A percentile compares a stretch with the other conserved stretches of the same genome.
phyloP scores from a whole-genome alignment of 179 eudicot species.

The Spinacia oleracea region DNA sequence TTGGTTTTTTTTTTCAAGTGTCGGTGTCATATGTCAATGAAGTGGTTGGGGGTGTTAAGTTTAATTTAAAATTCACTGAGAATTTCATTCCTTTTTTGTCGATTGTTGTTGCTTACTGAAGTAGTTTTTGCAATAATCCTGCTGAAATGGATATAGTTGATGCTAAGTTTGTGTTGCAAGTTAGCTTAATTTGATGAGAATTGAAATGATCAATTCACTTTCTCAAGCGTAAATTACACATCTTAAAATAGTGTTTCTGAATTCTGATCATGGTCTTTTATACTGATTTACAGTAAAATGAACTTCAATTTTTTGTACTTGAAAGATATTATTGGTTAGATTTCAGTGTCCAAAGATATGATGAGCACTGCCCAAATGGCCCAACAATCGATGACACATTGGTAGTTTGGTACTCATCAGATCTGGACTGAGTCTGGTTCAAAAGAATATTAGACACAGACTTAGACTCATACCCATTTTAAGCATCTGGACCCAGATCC shows the following conservation, averaged over 20 bases:
- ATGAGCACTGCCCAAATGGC: neutral
- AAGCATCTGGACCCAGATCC: too few relatives aligned
- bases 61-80: slow-evolving; percentile 18
- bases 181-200: neutral
- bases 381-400: neutral
- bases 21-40: slow-evolving; percentile 30
- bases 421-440: too few relatives aligned
- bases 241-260: too few relatives aligned
- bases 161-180: slow-evolving; percentile 6
- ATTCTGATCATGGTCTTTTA: neutral
- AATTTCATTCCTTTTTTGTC: neutral
- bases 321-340: neutral
- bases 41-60: slow-evolving; percentile 34
- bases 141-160: neutral
- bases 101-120: neutral
- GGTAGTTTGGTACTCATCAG: too few relatives aligned
- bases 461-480: too few relatives aligned
- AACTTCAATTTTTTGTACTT: neutral
- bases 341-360: neutral
- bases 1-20: slow-evolving; percentile 28
- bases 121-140: slow-evolving; percentile 20
- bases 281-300: neutral
- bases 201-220: neutral
- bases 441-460: too few relatives aligned
- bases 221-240: neutral